Conservation (phyloP, 1,284 basidiomycete species). For the Leccinum variabile region DNA sequence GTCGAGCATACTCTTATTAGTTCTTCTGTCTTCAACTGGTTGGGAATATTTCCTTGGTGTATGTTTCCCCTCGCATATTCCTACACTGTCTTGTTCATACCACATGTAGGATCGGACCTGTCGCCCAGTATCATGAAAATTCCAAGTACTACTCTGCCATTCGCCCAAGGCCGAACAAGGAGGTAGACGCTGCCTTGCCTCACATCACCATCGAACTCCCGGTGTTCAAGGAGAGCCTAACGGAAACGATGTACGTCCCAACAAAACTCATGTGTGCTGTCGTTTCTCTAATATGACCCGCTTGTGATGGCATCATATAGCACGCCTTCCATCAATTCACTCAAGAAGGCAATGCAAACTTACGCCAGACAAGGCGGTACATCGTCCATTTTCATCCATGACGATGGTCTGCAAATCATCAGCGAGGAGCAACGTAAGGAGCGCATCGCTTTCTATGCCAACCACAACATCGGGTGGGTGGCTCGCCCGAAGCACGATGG, state of each 20-base stretch:
- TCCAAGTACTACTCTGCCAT: slow-evolving; percentile 69
- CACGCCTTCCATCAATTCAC: slow-evolving; percentile 71
- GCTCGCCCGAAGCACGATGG: slow-evolving; percentile 70
- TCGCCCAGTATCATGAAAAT: slow-evolving; percentile 75
- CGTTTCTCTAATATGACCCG: neutral
- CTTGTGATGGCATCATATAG: slow-evolving; percentile 42
- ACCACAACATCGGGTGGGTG: slow-evolving; percentile 82
- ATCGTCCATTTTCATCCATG: slow-evolving; percentile 72
- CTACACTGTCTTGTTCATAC: neutral
- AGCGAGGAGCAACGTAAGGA: slow-evolving; percentile 59
- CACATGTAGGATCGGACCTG: slow-evolving; percentile 59
- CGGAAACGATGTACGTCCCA: slow-evolving; percentile 61
- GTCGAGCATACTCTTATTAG: slow-evolving; percentile 31
- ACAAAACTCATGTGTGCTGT: neutral
- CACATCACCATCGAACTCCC: slow-evolving; percentile 79
- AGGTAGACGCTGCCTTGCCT: slow-evolving; percentile 61
- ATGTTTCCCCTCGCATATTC: neutral
- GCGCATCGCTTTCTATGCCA: slow-evolving; percentile 73
- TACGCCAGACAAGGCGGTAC: slow-evolving; percentile 83
- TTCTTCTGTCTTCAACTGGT: slow-evolving; percentile 67
- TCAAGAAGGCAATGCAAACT: slow-evolving; percentile 86
- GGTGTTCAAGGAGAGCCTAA: slow-evolving; percentile 76
- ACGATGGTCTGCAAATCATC: slow-evolving; percentile 74
- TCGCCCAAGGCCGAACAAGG: slow-evolving; percentile 54
- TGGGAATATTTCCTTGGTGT: slow-evolving; percentile 52